phyloP scores from a whole-genome alignment of 805 yeast species.

The Priceomyces melissophilus region DNA sequence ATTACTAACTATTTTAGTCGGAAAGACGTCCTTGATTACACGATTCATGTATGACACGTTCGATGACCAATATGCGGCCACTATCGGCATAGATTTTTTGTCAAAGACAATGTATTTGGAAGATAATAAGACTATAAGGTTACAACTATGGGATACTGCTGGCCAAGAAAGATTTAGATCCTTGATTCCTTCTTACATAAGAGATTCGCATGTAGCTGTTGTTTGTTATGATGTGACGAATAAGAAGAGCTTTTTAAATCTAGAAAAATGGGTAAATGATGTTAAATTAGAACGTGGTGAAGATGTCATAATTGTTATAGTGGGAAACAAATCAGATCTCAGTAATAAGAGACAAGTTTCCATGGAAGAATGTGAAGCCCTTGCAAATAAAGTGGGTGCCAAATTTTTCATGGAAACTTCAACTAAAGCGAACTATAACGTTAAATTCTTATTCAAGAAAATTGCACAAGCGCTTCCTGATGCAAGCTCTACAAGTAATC shows the following conservation, averaged over 20 bases:
- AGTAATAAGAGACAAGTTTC: conserved; percentile 78
- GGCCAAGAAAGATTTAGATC: conserved; percentile 96
- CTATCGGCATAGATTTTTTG: conserved; percentile 94
- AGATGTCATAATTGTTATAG: conserved; percentile 83
- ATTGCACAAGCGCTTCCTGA: conserved; percentile 92
- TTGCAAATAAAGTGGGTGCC: conserved; percentile 69
- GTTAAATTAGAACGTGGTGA: conserved; percentile 90
- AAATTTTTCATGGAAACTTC: conserved; percentile 87
- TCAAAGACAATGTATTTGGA: conserved; percentile 94
- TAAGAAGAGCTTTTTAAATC: conserved; percentile 76
- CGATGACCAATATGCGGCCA: conserved; percentile 94
- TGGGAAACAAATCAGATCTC: conserved; percentile 89
- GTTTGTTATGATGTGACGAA: conserved; percentile 92
- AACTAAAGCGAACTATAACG: conserved; percentile 93
- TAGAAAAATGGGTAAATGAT: conserved; percentile 91
- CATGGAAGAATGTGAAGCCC: conserved; percentile 77
- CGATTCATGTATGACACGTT: conserved; percentile 97
- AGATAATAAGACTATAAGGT: conserved; percentile 83
- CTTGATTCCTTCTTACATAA: conserved; percentile 88
- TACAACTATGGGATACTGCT: conserved; percentile 97
- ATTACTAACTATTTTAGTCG: conserved; percentile 47
- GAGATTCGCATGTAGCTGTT: conserved; percentile 97
- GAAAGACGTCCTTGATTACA: conserved; percentile 94
- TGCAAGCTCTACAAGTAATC: conserved; percentile 31
- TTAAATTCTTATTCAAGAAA: conserved; percentile 81